Conservation (phyloP, 352 stramenopile species). For the Peronosclerospora sorghi region DNA sequence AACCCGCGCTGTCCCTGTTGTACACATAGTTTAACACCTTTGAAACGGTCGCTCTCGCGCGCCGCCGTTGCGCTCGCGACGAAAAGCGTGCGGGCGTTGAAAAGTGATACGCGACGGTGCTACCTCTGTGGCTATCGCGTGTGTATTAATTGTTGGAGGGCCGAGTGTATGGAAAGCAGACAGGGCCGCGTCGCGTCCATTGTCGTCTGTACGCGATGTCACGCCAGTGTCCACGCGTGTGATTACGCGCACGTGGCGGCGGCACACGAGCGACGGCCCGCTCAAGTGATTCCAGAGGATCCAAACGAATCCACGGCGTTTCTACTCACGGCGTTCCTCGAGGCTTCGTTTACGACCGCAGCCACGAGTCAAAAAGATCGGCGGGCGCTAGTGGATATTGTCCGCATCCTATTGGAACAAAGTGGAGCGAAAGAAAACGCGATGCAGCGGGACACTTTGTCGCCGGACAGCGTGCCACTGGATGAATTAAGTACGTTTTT, state of each 20-base stretch:
- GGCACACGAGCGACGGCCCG: conserved; percentile 4
- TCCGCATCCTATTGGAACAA: conserved; percentile 3
- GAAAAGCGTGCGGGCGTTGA: conserved; percentile 3
- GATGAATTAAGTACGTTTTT: conserved; percentile 7
- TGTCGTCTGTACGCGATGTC: conserved; percentile 15
- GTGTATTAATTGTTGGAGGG: conserved; percentile 14
- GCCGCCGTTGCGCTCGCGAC: conserved; percentile 11
- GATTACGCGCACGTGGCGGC: conserved; percentile 16
- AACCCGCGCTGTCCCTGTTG: conserved; percentile 20
- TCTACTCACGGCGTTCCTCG: conserved; percentile 20
- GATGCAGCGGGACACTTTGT: background rate
- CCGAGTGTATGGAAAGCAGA: conserved; percentile 17
- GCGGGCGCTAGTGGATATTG: conserved; percentile 19
- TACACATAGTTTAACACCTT: conserved; percentile 13
- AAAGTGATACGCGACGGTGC: conserved; percentile 15
- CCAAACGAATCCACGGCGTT: conserved; percentile 4
- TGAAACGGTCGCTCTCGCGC: conserved; percentile 13
- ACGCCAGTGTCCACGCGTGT: conserved; percentile 12
- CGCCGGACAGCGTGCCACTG: background rate
- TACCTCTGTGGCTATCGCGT: conserved; percentile 21
- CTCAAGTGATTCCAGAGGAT: conserved; percentile 12
- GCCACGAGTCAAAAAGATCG: conserved; percentile 4
- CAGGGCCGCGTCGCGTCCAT: conserved; percentile 11
- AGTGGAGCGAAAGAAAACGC: conserved; percentile 2
- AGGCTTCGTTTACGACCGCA: conserved; percentile 15